A percentile compares a stretch with the other conserved stretches of the same genome.
phyloP scores from a whole-genome alignment of 768 basidiomycete species.

The Suillus lakei region DNA sequence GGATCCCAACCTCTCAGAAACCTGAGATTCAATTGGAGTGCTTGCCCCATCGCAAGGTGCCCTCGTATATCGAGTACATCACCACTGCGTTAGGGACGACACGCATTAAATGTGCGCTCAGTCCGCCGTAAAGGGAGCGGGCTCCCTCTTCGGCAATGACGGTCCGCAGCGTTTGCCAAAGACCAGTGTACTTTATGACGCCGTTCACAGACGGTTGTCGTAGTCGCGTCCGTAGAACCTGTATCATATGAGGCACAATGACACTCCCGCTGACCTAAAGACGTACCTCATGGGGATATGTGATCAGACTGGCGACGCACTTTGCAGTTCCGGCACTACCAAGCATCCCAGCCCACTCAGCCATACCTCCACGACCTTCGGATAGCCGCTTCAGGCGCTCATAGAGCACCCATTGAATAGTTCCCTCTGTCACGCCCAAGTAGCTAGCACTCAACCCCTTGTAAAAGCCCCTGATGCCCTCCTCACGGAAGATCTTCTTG shows the following conservation, averaged over 20 bases:
- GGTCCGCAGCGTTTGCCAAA: slow-evolving; percentile 81
- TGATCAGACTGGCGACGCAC: slow-evolving; percentile 90
- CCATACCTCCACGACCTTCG: slow-evolving; percentile 58
- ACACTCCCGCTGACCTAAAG: neutral
- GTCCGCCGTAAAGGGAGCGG: slow-evolving; percentile 84
- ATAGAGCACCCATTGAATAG: slow-evolving; percentile 97
- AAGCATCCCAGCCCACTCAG: slow-evolving; percentile 82
- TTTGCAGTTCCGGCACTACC: slow-evolving; percentile 94
- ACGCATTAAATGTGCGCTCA: slow-evolving; percentile 94
- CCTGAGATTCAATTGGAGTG: neutral
- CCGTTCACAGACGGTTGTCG: slow-evolving; percentile 86
- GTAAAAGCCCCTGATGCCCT: slow-evolving; percentile 90
- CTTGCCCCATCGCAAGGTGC: slow-evolving; percentile 65
- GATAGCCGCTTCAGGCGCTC: slow-evolving; percentile 85
- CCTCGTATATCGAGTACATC: slow-evolving; percentile 97
- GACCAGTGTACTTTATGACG: slow-evolving; percentile 82
- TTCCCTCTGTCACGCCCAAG: slow-evolving; percentile 93
- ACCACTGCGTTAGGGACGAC: slow-evolving; percentile 97
- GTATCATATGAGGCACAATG: slow-evolving; percentile 10
- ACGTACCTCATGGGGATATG: slow-evolving; percentile 96
- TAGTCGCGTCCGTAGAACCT: slow-evolving; percentile 92
- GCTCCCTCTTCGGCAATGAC: slow-evolving; percentile 92
- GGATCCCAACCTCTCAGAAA: neutral
- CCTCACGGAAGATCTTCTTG: slow-evolving; percentile 73
- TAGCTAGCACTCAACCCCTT: slow-evolving; percentile 95